Evolutionary conservation across 208 protist species (phyloP).

Genomic region (Endotrypanum monterogeii): DNA sequence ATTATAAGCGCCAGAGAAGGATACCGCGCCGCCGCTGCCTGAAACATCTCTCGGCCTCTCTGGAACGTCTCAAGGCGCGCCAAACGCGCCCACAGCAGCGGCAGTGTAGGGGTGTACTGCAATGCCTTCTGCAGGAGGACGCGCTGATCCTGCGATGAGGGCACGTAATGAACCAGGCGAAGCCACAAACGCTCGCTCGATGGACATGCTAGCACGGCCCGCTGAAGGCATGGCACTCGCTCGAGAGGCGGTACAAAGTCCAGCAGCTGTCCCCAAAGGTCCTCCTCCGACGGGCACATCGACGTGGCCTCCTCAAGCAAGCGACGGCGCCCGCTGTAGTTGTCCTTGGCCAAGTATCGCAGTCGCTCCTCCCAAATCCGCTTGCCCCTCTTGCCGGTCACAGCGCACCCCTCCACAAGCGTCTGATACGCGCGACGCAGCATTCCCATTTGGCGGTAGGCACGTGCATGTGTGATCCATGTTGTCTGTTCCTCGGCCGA

Average conservation of each 20-base stretch:
- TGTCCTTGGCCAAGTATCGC: slow-evolving; percentile 32
- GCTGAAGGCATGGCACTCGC: slow-evolving; percentile 56
- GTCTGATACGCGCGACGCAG: slow-evolving; percentile 57
- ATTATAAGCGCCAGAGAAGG: slow-evolving; percentile 68
- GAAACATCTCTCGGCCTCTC: slow-evolving; percentile 71
- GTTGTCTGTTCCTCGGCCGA: slow-evolving; percentile 81
- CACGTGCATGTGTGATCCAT: slow-evolving; percentile 81
- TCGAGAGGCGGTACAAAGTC: slow-evolving; percentile 49
- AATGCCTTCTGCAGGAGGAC: slow-evolving; percentile 65
- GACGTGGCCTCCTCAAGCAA: slow-evolving; percentile 72
- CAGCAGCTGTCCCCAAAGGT: slow-evolving; percentile 71
- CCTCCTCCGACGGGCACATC: slow-evolving; percentile 55
- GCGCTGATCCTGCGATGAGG: slow-evolving; percentile 50
- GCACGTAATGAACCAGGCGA: slow-evolving; percentile 50
- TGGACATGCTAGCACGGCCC: slow-evolving; percentile 74
- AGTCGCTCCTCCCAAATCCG: slow-evolving; percentile 84
- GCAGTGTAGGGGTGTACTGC: slow-evolving; percentile 59
- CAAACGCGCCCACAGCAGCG: slow-evolving; percentile 72
- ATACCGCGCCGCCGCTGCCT: slow-evolving; percentile 53
- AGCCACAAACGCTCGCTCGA: slow-evolving; percentile 76
- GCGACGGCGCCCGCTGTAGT: slow-evolving; percentile 43
- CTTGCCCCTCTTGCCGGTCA: slow-evolving; percentile 61
- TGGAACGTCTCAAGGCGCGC: slow-evolving; percentile 62
- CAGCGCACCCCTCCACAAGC: slow-evolving; percentile 66
- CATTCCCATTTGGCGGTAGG: slow-evolving; percentile 75